A percentile compares a stretch with the other conserved stretches of the same genome.
Evolutionary conservation across 352 stramenopile species (phyloP).

Genomic region (Phytopythium sindhum): DNA sequence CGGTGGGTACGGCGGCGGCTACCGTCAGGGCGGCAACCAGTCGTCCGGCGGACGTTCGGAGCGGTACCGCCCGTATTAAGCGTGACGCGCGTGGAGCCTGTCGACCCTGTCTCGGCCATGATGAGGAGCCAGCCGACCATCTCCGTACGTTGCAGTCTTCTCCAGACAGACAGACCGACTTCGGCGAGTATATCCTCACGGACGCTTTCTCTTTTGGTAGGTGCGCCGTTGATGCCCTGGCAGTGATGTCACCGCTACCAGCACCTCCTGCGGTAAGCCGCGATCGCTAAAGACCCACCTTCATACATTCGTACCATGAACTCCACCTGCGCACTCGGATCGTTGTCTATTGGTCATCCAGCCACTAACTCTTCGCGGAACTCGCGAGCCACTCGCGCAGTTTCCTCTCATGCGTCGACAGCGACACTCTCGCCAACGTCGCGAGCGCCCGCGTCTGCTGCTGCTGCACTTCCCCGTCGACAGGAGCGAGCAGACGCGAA

Average conservation of each 20-base stretch:
- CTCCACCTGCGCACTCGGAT: background rate
- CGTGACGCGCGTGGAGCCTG: background rate
- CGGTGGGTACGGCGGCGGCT: constrained; percentile 26
- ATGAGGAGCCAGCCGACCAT: background rate
- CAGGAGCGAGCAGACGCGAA: background rate
- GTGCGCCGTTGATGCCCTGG: background rate
- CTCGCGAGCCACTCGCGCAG: constrained; percentile 36
- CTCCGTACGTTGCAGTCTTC: background rate
- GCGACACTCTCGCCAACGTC: constrained; percentile 24
- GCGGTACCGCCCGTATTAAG: constrained; percentile 84
- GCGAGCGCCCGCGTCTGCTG: constrained; percentile 25
- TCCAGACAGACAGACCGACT: background rate
- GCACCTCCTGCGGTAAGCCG: background rate
- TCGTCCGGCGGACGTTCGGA: constrained; percentile 67
- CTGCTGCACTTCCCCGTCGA: constrained; percentile 1
- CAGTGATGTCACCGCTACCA: background rate
- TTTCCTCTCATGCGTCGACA: constrained; percentile 26
- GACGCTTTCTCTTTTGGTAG: background rate
- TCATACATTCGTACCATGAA: constrained; percentile 6
- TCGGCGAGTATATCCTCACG: background rate
- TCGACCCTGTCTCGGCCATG: background rate
- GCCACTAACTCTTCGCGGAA: background rate
- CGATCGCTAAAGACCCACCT: background rate
- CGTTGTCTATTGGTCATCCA: background rate
- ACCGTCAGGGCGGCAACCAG: constrained; percentile 55